Percentiles rank a stretch among this genome's conserved stretches.
Conservation (phyloP, 352 stramenopile genomes). For the Phytophthora kernoviae region DNA sequence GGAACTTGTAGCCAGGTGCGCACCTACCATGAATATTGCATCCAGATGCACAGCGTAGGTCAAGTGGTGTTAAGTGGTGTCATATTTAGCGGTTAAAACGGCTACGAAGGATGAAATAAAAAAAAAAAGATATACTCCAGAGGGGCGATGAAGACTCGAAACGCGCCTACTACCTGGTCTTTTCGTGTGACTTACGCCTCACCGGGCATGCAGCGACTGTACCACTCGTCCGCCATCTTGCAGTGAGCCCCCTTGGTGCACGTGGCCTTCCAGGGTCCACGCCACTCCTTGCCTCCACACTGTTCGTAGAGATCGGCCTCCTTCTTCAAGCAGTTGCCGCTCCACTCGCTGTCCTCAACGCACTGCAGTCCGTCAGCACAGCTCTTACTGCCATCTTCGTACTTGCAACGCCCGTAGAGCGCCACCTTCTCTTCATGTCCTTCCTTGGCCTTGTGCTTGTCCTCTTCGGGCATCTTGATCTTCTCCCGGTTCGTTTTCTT, state of each 20-base stretch:
- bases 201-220: slow-evolving; percentile 36
- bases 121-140: slow-evolving; percentile 7
- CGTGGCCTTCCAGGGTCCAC: slow-evolving; percentile 32
- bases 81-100: too few species aligned
- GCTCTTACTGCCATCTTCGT: slow-evolving; percentile 22
- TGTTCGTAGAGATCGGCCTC: slow-evolving; percentile 31
- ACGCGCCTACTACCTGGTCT: too few species aligned
- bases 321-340: slow-evolving; percentile 37
- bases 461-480: slow-evolving; percentile 13
- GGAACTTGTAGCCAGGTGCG: too few species aligned
- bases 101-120: too few species aligned
- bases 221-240: slow-evolving; percentile 29
- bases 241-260: slow-evolving; percentile 33
- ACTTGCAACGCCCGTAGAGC: slow-evolving; percentile 32
- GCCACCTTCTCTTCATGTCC: slow-evolving; percentile 15
- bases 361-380: slow-evolving; percentile 31
- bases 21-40: too few species aligned
- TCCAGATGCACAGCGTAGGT: too few species aligned
- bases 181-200: slow-evolving; percentile 8
- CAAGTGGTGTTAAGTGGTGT: too few species aligned
- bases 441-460: slow-evolving; percentile 20
- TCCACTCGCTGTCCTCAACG: slow-evolving; percentile 31
- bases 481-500: slow-evolving; percentile 24
- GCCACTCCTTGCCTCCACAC: slow-evolving; percentile 28
- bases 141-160: not conserved